These are phyloP conservation scores for Cryptosporidium sp. DNA, from an alignment of 169 alveolate genomes.

Conservation along the genomic window DNA sequence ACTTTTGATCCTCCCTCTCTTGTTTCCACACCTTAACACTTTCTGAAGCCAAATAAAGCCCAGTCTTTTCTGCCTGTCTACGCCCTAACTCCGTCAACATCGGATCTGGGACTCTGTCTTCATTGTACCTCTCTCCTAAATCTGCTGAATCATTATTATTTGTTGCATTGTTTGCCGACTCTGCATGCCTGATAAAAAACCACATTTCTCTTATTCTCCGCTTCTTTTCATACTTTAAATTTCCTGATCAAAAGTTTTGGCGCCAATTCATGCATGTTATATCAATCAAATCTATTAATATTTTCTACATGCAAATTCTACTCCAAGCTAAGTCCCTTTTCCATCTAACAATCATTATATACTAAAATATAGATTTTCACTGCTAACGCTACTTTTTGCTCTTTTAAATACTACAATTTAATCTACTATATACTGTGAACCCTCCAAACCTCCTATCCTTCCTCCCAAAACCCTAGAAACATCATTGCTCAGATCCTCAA, in stretches of 20 bases:
- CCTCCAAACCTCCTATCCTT: not conserved
- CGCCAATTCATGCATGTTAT: not conserved
- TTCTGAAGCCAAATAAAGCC: slow-evolving; percentile 14
- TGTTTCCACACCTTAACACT: slow-evolving; percentile 20
- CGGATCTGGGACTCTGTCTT: slow-evolving; percentile 66
- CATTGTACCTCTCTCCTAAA: slow-evolving; percentile 10
- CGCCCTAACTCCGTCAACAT: slow-evolving; percentile 32
- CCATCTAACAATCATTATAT: too few species aligned
- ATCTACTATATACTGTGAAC: not conserved
- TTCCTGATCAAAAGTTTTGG: not conserved
- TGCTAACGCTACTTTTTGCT: too few species aligned
- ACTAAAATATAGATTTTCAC: not conserved
- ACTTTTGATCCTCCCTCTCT: slow-evolving; percentile 30
- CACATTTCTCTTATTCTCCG: slow-evolving; percentile 22
- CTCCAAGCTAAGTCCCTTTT: not conserved
- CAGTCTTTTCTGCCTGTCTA: slow-evolving; percentile 52
- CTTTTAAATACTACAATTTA: too few species aligned
- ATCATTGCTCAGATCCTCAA: too few species aligned
- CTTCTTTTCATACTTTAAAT: not conserved
- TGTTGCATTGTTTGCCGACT: slow-evolving; percentile 58
- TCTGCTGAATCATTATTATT: slow-evolving; percentile 47
- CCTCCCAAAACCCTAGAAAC: not conserved
- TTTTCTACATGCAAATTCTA: not conserved
- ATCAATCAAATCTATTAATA: not conserved
- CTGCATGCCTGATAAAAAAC: slow-evolving; percentile 75